phyloP scores from a whole-genome alignment of 352 stramenopile genomes.

The Blastocystis hominis region DNA sequence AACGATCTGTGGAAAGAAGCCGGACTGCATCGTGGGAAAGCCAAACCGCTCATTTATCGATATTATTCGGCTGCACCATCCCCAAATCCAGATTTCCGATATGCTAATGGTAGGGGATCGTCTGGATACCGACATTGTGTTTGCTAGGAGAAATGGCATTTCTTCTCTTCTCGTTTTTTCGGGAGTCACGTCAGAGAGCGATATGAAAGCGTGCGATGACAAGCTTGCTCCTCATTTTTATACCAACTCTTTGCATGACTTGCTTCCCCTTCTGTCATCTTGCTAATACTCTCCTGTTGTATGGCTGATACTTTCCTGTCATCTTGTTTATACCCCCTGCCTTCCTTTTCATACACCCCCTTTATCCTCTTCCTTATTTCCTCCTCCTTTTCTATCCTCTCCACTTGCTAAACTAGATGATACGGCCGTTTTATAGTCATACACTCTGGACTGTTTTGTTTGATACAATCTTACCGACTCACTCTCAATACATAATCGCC shows the following conservation, averaged over 20 bases:
- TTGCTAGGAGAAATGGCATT: background rate
- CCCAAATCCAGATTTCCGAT: background rate
- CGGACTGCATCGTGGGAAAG: slow-evolving; percentile 16
- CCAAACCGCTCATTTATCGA: slow-evolving; percentile 32
- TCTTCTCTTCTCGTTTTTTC: background rate
- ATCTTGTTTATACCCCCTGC: background rate
- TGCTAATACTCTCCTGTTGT: background rate
- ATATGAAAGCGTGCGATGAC: background rate
- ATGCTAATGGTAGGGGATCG: slow-evolving; percentile 46
- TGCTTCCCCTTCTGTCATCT: background rate
- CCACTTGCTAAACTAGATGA: too few relatives aligned
- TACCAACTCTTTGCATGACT: background rate
- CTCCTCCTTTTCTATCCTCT: too few relatives aligned
- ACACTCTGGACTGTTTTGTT: too few relatives aligned
- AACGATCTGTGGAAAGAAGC: slow-evolving; percentile 1
- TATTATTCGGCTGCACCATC: background rate
- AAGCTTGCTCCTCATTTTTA: background rate
- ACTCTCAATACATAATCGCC: background rate
- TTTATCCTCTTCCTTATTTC: background rate
- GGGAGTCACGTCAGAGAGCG: slow-evolving; percentile 12
- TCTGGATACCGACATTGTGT: slow-evolving; percentile 28
- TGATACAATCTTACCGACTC: too few relatives aligned
- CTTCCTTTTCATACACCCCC: background rate
- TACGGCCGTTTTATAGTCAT: too few relatives aligned
- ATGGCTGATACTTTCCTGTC: too few relatives aligned